Evolutionary conservation across 2,329 filamentous ascomycete species (phyloP).

Genomic region (Capronia americana): DNA sequence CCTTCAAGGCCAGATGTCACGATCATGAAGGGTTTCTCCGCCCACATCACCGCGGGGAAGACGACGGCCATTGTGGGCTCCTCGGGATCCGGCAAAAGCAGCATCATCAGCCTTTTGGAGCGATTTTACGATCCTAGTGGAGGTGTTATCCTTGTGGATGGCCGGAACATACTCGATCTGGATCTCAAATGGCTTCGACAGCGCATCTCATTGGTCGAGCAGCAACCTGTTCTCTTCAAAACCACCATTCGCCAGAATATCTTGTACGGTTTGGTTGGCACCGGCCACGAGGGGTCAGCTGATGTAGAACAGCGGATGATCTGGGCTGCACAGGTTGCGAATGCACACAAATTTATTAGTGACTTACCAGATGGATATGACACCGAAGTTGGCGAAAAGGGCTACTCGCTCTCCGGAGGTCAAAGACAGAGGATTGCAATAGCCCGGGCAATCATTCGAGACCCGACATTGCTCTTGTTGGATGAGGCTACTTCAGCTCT

Average conservation of each 20-base stretch:
- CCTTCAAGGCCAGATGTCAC: slow-evolving; percentile 88
- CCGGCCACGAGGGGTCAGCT: slow-evolving; percentile 60
- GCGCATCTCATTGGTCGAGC: slow-evolving; percentile 74
- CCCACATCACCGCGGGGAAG: slow-evolving; percentile 40
- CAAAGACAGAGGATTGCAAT: slow-evolving; percentile 60
- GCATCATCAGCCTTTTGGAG: slow-evolving; percentile 86
- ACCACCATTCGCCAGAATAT: slow-evolving; percentile 90
- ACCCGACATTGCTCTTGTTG: slow-evolving; percentile 74
- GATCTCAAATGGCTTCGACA: not conserved
- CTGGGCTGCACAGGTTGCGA: slow-evolving; percentile 71
- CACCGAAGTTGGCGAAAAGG: slow-evolving; percentile 61
- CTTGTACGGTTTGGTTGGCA: slow-evolving; percentile 47
- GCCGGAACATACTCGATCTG: slow-evolving; percentile 49
- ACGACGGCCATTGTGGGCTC: slow-evolving; percentile 78
- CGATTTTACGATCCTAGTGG: slow-evolving; percentile 88
- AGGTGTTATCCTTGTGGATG: slow-evolving; percentile 82
- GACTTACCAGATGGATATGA: slow-evolving; percentile 57
- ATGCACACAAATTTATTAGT: slow-evolving; percentile 57
- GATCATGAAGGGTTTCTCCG: slow-evolving; percentile 80
- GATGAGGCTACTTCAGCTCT: slow-evolving; percentile 80
- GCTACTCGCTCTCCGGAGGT: slow-evolving; percentile 56
- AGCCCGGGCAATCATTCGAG: slow-evolving; percentile 50
- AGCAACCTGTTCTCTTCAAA: slow-evolving; percentile 92
- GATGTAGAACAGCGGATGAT: slow-evolving; percentile 73
- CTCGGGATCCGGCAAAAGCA: slow-evolving; percentile 90